Evolutionary conservation across 116 monocot species (phyloP).

Genomic region (Thalassia testudinum): DNA sequence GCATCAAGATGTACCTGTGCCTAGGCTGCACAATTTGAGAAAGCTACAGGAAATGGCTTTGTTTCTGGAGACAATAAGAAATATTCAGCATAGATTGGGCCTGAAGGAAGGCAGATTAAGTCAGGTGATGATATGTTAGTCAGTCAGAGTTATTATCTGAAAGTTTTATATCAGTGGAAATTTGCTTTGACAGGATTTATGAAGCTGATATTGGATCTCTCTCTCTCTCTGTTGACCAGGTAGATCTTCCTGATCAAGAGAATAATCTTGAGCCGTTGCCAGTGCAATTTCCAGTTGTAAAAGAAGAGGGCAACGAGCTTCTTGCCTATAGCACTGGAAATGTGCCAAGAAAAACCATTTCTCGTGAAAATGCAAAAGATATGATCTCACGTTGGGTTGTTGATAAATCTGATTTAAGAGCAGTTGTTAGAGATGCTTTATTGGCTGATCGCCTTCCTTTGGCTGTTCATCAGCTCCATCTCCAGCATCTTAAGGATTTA

Average conservation of each 20-base stretch:
- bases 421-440: conserved; percentile 85
- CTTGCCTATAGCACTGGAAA: too few relatives aligned
- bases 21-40: conserved; percentile 17
- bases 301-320: too few relatives aligned
- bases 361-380: conserved; percentile 51
- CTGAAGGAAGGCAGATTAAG: conserved; percentile 25
- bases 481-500: conserved; percentile 36
- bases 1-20: conserved; percentile 8
- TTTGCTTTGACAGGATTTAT: too few relatives aligned
- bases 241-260: too few relatives aligned
- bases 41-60: conserved; percentile 69
- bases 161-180: too few relatives aligned
- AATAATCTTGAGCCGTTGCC: not conserved
- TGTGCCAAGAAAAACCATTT: conserved; percentile 10
- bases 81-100: conserved; percentile 35
- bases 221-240: too few relatives aligned
- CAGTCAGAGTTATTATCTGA: too few relatives aligned
- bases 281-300: conserved; percentile 18
- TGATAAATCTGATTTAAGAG: conserved; percentile 46
- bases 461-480: conserved; percentile 76
- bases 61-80: conserved; percentile 85
- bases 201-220: too few relatives aligned
- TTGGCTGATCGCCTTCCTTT: conserved; percentile 63
- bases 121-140: conserved; percentile 27
- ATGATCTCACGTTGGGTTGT: conserved; percentile 68